Evolutionary conservation across 768 basidiomycete species (phyloP), one percentile per base, ranked within the genome.

Genomic region (Rhodosporidiobolus sp.): DNA sequence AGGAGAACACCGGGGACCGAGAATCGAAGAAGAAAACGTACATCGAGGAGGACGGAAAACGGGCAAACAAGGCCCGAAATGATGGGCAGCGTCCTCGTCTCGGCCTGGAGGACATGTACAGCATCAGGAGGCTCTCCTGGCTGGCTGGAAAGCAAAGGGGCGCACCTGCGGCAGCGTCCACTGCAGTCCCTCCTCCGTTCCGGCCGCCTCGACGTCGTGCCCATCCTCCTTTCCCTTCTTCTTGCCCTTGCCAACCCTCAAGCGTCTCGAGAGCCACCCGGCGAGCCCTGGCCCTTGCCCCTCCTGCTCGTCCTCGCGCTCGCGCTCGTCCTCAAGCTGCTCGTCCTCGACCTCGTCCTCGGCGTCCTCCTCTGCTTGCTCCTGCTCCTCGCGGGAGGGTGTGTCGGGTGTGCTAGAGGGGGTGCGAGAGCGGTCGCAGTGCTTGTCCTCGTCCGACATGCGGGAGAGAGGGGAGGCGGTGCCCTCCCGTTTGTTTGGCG

Each of bases 31-130:
- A 35, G 22, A 26, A 24, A 19, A 63, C 34, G 62, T 32, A 52
- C 48, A 46, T 66, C 65, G 34, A 66, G 65, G 7, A 66, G 48
- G 55, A 66, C 65, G 24, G 30, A 34, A 32, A 66, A 66, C 0
- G 65, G 65, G 56, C 65, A 66, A 6, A 34, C 48, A 4, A 66
- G 55, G 19, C 65, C 65, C 7, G 34, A 38, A 26, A 66, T 6
- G 65, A 66, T 66, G 32, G 65, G 65, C 12, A 66, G 48, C 32
- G 32, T 11, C 7, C 65, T 45, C 7, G 26, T 50, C 0, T 58
- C 56, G 46, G 32, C 26, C 53, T 53, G 48, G 9, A 49, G 48
- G 48, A 46, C 19, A 49, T 4, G 17, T 17, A 43, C 9, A 17
- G 48, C 48, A 19, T 20, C 4, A 20, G 45, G 28, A 32, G 45